Percentiles rank a stretch among this genome's conserved stretches.
Evolutionary conservation across 23 red algal genomes (phyloP).

Genomic region (Pyropia yezoensis): DNA sequence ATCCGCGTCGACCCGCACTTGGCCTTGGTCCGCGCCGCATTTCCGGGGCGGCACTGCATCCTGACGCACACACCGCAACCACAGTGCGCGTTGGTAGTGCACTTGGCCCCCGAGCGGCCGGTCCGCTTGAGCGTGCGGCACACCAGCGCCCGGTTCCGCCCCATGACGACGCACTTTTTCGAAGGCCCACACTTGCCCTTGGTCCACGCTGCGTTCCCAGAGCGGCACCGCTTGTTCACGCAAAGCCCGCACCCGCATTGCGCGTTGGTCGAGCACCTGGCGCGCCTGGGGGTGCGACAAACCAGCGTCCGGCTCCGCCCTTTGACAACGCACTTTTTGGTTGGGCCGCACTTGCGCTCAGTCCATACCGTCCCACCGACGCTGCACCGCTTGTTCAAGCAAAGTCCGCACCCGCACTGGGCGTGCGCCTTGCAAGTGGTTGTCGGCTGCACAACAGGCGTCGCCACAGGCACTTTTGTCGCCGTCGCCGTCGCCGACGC

Average conservation of each 20-base stretch:
- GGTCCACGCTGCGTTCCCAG: background rate
- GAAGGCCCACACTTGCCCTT: background rate
- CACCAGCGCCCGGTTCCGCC: background rate
- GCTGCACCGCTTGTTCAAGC: background rate
- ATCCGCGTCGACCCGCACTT: background rate
- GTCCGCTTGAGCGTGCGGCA: no score
- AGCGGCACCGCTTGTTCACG: background rate
- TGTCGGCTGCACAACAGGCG: background rate
- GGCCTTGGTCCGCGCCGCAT: background rate
- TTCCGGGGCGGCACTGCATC: no score
- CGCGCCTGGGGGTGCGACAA: background rate
- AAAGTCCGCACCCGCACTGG: background rate
- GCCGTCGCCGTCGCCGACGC: background rate
- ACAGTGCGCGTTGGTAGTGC: background rate
- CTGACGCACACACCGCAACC: no score
- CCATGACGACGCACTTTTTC: background rate
- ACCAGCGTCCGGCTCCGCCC: background rate
- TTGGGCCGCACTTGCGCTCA: background rate
- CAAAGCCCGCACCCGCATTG: no score
- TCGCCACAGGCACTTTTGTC: background rate
- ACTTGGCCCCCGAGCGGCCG: no score
- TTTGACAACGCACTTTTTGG: background rate
- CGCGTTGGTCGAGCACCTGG: background rate
- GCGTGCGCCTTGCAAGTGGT: background rate
- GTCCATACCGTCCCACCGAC: background rate